Percentiles rank a stretch among this genome's conserved stretches.
These are phyloP conservation scores for Ceratonia siliqua DNA, from an alignment of 306 rosid species.

Conservation along the genomic window DNA sequence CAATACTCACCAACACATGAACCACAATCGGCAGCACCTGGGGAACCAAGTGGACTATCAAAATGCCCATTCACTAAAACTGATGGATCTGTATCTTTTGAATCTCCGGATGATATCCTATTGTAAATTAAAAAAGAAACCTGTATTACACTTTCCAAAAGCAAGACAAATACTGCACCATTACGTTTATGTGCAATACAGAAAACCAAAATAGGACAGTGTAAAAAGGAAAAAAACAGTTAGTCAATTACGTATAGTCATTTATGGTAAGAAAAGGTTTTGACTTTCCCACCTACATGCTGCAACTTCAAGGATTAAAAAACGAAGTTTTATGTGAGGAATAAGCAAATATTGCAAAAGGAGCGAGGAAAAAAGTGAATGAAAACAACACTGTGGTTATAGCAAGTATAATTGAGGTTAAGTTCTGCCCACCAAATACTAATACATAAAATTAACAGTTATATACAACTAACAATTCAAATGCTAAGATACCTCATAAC, in stretches of 20 bases:
- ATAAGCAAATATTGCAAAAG: background rate
- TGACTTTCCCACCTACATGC: background rate
- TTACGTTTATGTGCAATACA: conserved; percentile 7
- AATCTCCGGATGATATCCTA: conserved; percentile 75
- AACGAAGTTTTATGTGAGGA: background rate
- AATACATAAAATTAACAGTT: conserved; percentile 12
- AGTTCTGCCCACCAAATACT: conserved; percentile 7
- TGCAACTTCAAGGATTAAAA: background rate
- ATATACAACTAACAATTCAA: conserved; percentile 18
- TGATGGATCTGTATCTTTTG: conserved; percentile 74
- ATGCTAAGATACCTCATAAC: conserved; percentile 66
- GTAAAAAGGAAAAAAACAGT: background rate
- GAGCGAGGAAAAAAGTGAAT: background rate
- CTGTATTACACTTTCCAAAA: conserved; percentile 19
- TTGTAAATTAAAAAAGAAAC: conserved; percentile 36
- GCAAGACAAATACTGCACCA: conserved; percentile 16
- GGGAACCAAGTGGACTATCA: conserved; percentile 95
- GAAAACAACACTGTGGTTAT: background rate
- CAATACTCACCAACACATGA: conserved; percentile 92
- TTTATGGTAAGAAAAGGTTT: conserved; percentile 4
- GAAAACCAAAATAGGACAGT: background rate
- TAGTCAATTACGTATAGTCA: background rate
- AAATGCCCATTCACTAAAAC: conserved; percentile 89
- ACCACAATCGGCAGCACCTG: conserved; percentile 97
- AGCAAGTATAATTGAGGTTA: conserved; percentile 5